Evolutionary conservation across 2,329 filamentous ascomycete species (phyloP), one percentile per base, ranked within the genome.

Genomic region (Colletotrichum higginsianum): DNA sequence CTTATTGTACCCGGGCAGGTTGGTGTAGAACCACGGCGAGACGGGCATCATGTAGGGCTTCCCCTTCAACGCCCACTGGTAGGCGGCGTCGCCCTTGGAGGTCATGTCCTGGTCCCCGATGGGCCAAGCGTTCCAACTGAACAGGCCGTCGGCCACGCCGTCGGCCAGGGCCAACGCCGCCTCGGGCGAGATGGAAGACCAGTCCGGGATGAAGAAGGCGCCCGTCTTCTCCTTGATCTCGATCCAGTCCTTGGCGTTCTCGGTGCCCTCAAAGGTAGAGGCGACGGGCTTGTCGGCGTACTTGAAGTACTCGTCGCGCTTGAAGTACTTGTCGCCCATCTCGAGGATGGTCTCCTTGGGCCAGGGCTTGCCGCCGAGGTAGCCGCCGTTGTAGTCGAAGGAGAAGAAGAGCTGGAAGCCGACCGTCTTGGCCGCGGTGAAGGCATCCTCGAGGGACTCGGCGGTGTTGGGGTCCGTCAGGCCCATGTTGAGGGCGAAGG

Each of bases 11-110:
- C 82, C 81, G 0, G 87, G 85, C 3, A 91, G 80, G 69, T 89
- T 87, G 60, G 90, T 90, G 78, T 86, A 90, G 78, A 90, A 90
- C 87, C 87, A 89, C 0, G 88, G 87, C 0, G 86, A 86, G n/a
- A 88, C 84, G 2, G 86, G 83, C 86, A 88, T 88, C 84, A 89
- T 88, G 74, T 81, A 83, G 0, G 78, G 70, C 55, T 65, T 68
- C 16, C 56, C 68, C 47, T 69, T 50, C 13, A 78, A 26, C 7
- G 62, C 67, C 16, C 55, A 12, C 8, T 21, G n/a, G 23, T 75
- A 78, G 3, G 72, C 74, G 15, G 71, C 73, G 58, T 78, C 77
- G 2, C 52, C 47, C 35, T 67, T 66, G 38, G 73, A 76, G 21
- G 58, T 61, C 71, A 74, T 75, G 21, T 69, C 55, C 23, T 69